A percentile compares a stretch with the other conserved stretches of the same genome.
Evolutionary conservation across 192 early-diverging fungal genomes (phyloP).

Genomic region (Backusella morwellensis): DNA sequence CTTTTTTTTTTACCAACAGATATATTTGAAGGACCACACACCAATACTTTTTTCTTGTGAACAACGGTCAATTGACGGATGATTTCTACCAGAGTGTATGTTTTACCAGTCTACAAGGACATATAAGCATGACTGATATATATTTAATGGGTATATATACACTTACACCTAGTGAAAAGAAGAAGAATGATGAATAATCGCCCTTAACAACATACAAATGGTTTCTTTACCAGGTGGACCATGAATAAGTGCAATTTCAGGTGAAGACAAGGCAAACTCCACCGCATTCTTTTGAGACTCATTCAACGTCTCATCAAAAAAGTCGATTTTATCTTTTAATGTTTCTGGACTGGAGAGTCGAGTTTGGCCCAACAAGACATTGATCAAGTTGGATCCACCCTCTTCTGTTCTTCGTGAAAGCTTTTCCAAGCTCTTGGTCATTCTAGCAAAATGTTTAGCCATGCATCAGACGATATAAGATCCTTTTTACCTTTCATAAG

Average conservation of each 20-base stretch:
- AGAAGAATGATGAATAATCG: not conserved
- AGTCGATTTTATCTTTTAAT: conserved; percentile 30
- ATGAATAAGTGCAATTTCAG: conserved; percentile 74
- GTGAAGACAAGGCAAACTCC: conserved; percentile 49
- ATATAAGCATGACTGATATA: not conserved
- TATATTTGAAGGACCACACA: conserved; percentile 90
- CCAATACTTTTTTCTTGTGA: conserved; percentile 64
- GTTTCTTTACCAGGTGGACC: conserved; percentile 49
- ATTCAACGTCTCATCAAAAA: conserved; percentile 67
- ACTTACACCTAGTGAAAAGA: conserved; percentile 17
- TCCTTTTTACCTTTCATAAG: conserved; percentile 40
- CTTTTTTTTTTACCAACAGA: conserved; percentile 57
- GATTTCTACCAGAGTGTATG: conserved; percentile 83
- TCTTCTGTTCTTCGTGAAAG: conserved; percentile 32
- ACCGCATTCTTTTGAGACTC: conserved; percentile 69
- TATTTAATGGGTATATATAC: not conserved
- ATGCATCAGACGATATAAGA: not conserved
- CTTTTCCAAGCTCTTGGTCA: conserved; percentile 45
- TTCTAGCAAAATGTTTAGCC: conserved; percentile 31
- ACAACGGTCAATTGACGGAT: conserved; percentile 67
- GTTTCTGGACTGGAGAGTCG: conserved; percentile 28
- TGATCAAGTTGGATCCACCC: conserved; percentile 27
- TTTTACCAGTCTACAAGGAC: conserved; percentile 71
- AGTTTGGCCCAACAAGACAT: conserved; percentile 48
- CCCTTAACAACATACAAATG: not conserved